Base-by-base conservation (phyloP, 1,284 basidiomycete species). In the Tilletia indica region DNA sequence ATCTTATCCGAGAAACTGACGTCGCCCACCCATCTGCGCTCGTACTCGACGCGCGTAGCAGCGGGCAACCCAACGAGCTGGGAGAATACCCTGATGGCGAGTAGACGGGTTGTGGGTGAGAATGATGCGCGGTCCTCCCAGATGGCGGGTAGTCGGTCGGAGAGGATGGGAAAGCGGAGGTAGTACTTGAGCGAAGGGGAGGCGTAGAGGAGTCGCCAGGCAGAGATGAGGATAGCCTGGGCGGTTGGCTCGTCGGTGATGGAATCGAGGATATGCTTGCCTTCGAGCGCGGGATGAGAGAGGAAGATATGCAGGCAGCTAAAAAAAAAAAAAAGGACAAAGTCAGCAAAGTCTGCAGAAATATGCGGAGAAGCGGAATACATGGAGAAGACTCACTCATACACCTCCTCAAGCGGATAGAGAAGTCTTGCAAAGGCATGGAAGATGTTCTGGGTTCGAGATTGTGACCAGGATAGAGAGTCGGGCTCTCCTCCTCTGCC, bases 341-440 rank as follows among this genome's bases (percentile, higher is more conserved):
- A 36, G 25, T 47, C 39, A 16, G 66, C 56, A 36, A 21, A 21
- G 56, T 19, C 49, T 51, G n/a, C 48, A 70, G n/a, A 49, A 45
- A 68, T 12, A 45, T 45, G 5, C 12, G 42, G 12, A 68, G n/a
- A 49, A 54, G 64, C 8, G 49, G 56, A 36, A 31, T 19, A 31
- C 61, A n/a, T 11, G 42, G 42, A 31, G 25, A 36, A 64, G 2
- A 76, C 80, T 54, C 47, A 81, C 81, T 80, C 78, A 67, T 81
- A 77, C 12, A 81, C 66, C 31, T 81, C 78, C 5, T 82, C 76
- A 61, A 78, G 81, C 31, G 78, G 70, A 45, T 72, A 70, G 21
- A 85, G 68, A 0, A 85, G 72, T 4, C 71, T 68, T 0, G 78
- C 77, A 25, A 84, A 54, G 2, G 80, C 78, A 42, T 58, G 61